These are phyloP conservation scores for Boletellus ananiceps DNA, from an alignment of 768 basidiomycete species.

Conservation along the genomic window DNA sequence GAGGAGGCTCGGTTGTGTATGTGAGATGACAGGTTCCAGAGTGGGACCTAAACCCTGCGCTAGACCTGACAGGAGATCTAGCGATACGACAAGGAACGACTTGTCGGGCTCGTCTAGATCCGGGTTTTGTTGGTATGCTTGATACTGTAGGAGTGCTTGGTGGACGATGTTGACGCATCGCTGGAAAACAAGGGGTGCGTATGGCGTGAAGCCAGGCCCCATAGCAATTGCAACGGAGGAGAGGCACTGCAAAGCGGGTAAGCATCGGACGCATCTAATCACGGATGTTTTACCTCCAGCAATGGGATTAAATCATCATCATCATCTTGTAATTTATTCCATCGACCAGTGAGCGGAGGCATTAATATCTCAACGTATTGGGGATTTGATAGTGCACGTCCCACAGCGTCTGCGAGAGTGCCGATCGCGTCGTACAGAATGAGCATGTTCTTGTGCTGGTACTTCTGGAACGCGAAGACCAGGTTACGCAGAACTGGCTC, in stretches of 20 bases:
- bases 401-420: slow-evolving; percentile 95
- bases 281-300: slow-evolving; percentile 66
- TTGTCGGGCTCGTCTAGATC: slow-evolving; percentile 94
- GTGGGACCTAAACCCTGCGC: slow-evolving; percentile 87
- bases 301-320: slow-evolving; percentile 93
- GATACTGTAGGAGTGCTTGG: slow-evolving; percentile 76
- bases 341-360: slow-evolving; percentile 88
- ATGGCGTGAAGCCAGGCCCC: slow-evolving; percentile 81
- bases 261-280: neutral
- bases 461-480: slow-evolving; percentile 94
- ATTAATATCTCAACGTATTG: slow-evolving; percentile 91
- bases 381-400: slow-evolving; percentile 78
- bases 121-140: slow-evolving; percentile 82
- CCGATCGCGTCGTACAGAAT: slow-evolving; percentile 99
- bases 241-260: slow-evolving; percentile 62
- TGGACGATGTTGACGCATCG: slow-evolving; percentile 87
- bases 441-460: slow-evolving; percentile 99
- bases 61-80: slow-evolving; percentile 94
- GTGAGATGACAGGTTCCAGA: slow-evolving; percentile 68
- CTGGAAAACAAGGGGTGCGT: slow-evolving; percentile 88
- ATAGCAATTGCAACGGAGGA: slow-evolving; percentile 97
- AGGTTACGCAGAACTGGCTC: slow-evolving; percentile 93
- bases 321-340: slow-evolving; percentile 86
- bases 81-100: slow-evolving; percentile 94
- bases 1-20: slow-evolving; percentile 72